Base-by-base conservation (phyloP, 495 filamentous ascomycete species). In the Podospora appendiculata region DNA sequence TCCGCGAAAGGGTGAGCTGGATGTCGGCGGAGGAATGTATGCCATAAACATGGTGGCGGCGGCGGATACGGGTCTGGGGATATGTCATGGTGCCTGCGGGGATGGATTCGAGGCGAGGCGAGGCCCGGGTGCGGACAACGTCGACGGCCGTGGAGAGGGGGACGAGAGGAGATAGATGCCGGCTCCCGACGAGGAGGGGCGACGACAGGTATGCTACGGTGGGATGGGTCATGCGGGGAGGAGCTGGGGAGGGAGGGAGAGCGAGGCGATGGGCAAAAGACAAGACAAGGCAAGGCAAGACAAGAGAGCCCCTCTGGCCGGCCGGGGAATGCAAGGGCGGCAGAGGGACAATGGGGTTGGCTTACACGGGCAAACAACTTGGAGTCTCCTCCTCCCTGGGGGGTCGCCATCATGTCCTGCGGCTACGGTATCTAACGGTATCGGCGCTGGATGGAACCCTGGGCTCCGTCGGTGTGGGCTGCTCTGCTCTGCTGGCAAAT, bases 341-440 rank as follows among this genome's bases (percentile, higher is more conserved):
- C 25, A 25, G 57, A 54, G 34, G 45, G 48, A 51, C 48, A 32
- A 34, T 12, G 19, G 25, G 14, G 25, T 25, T 25, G 25, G 87
- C 90, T 70, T 92, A 99, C 93, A 75, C 94, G 85, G 60, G 94
- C 91, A 78, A 99, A 99, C 74, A 98, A 84, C 81, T 96, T 96
- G 74, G 93, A 94, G 82, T 98, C 88, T 71, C 87, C 89, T 71
- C 87, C 89, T 69, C 81, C 77, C 50, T 71, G 73, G 43, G 86
- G 80, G 75, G 82, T 86, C 84, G 74, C 67, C 74, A 90, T 92
- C 56, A 58, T 82, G 72, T 36, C 52, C 45, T 13, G 17, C 25
- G 5, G 25, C 25, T 25, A 25, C 25, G 2, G 25, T 5, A 25
- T 5, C 25, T 25, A 25, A 25, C 25, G 25, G 25, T 25, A 25